These are phyloP conservation scores for Pseudogymnoascus destructans DNA, from an alignment of 2,329 filamentous ascomycete genomes.

Conservation along the genomic window DNA sequence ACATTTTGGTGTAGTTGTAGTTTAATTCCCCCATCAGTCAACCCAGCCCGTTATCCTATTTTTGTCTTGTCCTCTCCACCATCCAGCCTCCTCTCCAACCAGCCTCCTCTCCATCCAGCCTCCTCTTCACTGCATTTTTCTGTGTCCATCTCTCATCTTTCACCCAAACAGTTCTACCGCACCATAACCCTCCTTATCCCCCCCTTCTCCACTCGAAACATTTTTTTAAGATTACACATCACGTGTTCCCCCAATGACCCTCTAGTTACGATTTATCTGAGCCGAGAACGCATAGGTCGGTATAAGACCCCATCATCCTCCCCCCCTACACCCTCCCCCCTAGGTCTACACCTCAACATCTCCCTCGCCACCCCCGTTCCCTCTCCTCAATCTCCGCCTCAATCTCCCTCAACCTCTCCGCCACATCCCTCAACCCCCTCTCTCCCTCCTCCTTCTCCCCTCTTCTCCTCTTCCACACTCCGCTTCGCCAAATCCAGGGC, in stretches of 20 bases:
- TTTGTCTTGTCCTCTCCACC: neutral
- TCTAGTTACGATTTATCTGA: too few relatives aligned
- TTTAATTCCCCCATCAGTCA: neutral
- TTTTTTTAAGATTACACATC: too few relatives aligned
- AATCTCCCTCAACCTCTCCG: slow-evolving; percentile 17
- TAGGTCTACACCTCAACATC: slow-evolving; percentile 18
- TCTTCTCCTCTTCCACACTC: slow-evolving; percentile 27
- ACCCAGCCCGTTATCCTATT: neutral
- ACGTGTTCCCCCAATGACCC: too few relatives aligned
- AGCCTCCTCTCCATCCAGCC: neutral
- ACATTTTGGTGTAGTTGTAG: neutral
- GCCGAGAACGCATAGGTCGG: too few relatives aligned
- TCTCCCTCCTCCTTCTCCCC: slow-evolving; percentile 12
- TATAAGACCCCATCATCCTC: too few relatives aligned
- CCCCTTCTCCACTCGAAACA: too few relatives aligned
- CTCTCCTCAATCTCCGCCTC: slow-evolving; percentile 22
- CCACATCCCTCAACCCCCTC: slow-evolving; percentile 15
- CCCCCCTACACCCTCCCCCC: neutral
- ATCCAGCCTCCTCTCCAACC: neutral
- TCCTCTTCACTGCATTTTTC: too few relatives aligned
- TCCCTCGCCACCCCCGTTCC: slow-evolving; percentile 20
- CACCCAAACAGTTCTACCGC: neutral
- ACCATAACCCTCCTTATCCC: too few relatives aligned
- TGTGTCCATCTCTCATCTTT: neutral
- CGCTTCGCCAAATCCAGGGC: slow-evolving; percentile 28